Evolutionary conservation across 1,284 basidiomycete species (phyloP).

Genomic region (Ustilago sp.): DNA sequence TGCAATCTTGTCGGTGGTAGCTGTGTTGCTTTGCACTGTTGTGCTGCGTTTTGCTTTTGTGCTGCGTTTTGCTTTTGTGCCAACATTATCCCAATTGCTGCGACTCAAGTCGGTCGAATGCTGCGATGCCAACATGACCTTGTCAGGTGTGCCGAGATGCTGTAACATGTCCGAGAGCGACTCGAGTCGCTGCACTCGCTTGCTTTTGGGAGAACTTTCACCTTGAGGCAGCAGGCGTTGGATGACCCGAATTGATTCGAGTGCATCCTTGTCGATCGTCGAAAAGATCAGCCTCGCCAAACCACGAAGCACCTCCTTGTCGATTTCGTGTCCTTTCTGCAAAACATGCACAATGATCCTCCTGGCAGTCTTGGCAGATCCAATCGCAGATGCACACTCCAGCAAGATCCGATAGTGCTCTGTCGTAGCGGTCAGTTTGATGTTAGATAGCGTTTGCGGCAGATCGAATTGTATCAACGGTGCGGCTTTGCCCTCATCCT

Average conservation of each 20-base stretch:
- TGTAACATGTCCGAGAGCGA: slow-evolving; percentile 19
- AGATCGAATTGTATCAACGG: slow-evolving; percentile 15
- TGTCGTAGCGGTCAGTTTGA: slow-evolving; percentile 14
- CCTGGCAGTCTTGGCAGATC: slow-evolving; percentile 20
- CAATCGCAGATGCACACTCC: slow-evolving; percentile 30
- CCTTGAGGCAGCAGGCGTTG: slow-evolving; percentile 7
- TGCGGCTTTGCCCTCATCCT: slow-evolving; percentile 4
- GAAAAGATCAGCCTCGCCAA: slow-evolving; percentile 34
- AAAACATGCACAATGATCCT: slow-evolving; percentile 35
- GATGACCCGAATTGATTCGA: slow-evolving; percentile 27
- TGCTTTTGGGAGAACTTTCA: neutral
- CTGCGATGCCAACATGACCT: slow-evolving; percentile 19
- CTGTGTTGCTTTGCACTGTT: neutral
- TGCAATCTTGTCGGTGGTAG: neutral
- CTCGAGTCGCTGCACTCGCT: slow-evolving; percentile 18
- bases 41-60: neutral
- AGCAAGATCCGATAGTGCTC: slow-evolving; percentile 39
- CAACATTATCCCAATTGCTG: neutral
- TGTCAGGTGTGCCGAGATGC: slow-evolving; percentile 23
- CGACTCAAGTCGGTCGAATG: slow-evolving; percentile 14
- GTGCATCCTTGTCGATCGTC: slow-evolving; percentile 39
- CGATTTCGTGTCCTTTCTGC: slow-evolving; percentile 17
- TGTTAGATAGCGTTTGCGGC: neutral
- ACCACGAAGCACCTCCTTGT: slow-evolving; percentile 24
- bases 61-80: neutral